These are phyloP conservation scores for Lentinus tigrinus DNA, from an alignment of 768 basidiomycete species.

Conservation along the genomic window DNA sequence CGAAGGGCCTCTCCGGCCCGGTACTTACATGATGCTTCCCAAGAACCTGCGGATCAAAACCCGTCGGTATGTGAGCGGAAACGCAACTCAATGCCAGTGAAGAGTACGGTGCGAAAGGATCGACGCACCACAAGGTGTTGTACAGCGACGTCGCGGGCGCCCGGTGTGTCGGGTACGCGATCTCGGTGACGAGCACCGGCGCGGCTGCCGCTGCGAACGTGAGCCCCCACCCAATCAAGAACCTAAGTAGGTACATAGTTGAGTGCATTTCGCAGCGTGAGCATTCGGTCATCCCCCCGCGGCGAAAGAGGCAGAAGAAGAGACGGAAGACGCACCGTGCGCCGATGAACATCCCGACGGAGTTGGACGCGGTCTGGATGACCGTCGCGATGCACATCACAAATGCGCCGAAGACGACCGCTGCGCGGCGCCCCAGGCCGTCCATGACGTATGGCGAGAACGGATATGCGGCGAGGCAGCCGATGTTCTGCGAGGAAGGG, in stretches of 20 bases:
- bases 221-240: conserved; percentile 43
- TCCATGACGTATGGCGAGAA: conserved; percentile 42
- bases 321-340: conserved; percentile 31
- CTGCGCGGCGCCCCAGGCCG: conserved; percentile 36
- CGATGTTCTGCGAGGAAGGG: conserved; percentile 41
- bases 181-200: conserved; percentile 49
- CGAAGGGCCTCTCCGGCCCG: not conserved
- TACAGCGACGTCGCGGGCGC: conserved; percentile 43
- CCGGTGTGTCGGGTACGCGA: conserved; percentile 50
- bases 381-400: conserved; percentile 40
- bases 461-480: conserved; percentile 37
- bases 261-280: conserved; percentile 1
- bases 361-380: conserved; percentile 38
- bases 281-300: not conserved
- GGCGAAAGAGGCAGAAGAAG: not conserved
- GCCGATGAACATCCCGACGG: conserved; percentile 44
- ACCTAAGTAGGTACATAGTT: conserved; percentile 19
- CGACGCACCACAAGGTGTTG: conserved; percentile 42
- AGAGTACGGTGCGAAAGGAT: conserved; percentile 1
- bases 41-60: conserved; percentile 26
- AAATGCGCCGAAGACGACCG: conserved; percentile 38
- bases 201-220: conserved; percentile 43
- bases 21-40: conserved; percentile 34
- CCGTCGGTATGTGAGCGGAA: conserved; percentile 11
- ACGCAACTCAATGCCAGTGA: not conserved